Evolutionary conservation across 2,329 filamentous ascomycete genomes (phyloP).

Genomic region (Sporothrix phasma): DNA sequence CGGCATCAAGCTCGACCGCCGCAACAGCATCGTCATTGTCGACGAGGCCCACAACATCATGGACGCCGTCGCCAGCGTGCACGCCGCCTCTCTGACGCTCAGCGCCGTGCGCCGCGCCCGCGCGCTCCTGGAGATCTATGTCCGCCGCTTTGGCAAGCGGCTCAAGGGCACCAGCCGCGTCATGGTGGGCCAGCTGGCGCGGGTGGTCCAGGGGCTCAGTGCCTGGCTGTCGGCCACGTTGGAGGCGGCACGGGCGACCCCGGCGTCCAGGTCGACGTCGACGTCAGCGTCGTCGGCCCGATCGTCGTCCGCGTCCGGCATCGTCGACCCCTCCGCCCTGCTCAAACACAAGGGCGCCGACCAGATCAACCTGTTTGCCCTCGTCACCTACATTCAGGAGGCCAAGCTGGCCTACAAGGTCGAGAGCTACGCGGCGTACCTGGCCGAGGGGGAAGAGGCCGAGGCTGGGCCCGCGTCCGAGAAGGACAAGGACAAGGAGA

Average conservation of each 20-base stretch:
- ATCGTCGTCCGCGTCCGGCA: slow-evolving; percentile 31
- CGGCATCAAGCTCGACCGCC: slow-evolving; percentile 63
- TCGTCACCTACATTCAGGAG: slow-evolving; percentile 78
- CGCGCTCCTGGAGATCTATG: slow-evolving; percentile 68
- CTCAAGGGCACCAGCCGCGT: slow-evolving; percentile 85
- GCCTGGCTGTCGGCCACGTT: slow-evolving; percentile 53
- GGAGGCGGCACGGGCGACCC: slow-evolving; percentile 17
- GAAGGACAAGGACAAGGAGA: slow-evolving; percentile 25
- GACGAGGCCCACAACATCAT: slow-evolving; percentile 98
- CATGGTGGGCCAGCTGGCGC: slow-evolving; percentile 79
- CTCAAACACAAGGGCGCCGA: slow-evolving; percentile 80
- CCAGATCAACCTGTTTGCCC: slow-evolving; percentile 86
- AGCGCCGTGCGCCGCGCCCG: slow-evolving; percentile 65
- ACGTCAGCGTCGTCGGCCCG: slow-evolving; percentile 30
- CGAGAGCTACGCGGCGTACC: slow-evolving; percentile 68
- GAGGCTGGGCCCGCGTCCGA: no score
- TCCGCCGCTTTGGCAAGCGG: slow-evolving; percentile 77
- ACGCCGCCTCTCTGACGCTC: slow-evolving; percentile 69
- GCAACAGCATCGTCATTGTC: slow-evolving; percentile 78
- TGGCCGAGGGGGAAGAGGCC: slow-evolving; percentile 32
- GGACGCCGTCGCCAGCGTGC: slow-evolving; percentile 81
- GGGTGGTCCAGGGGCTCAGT: slow-evolving; percentile 69
- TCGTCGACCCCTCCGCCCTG: slow-evolving; percentile 60
- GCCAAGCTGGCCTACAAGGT: slow-evolving; percentile 92
- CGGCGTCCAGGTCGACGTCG: not conserved